Evolutionary conservation across 257 asterid genomes (phyloP).

Genomic region (Eucommia ulmoides): DNA sequence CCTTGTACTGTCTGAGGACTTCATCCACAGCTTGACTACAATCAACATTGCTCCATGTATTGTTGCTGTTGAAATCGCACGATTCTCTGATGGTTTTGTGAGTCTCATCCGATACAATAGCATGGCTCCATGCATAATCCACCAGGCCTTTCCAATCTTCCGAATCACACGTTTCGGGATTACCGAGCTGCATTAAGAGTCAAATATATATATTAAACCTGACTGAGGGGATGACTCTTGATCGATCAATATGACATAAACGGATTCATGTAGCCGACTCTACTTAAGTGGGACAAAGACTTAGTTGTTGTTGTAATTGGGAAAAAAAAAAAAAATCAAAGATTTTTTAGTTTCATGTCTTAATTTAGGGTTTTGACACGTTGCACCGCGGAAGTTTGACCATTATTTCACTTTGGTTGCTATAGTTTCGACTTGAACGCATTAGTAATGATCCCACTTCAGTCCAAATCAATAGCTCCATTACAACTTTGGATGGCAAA

Average conservation of each 20-base stretch:
- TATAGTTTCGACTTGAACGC: too few relatives aligned
- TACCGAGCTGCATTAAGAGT: constrained; percentile 44
- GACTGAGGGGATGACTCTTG: too few relatives aligned
- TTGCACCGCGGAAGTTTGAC: too few relatives aligned
- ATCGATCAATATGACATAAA: too few relatives aligned
- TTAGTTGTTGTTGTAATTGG: neutral
- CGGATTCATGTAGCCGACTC: neutral
- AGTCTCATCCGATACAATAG: constrained; percentile 83
- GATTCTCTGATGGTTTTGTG: constrained; percentile 41
- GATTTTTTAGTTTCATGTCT: neutral
- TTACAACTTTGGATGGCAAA: too few relatives aligned
- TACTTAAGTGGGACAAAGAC: neutral
- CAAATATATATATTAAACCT: too few relatives aligned
- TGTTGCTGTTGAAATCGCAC: constrained; percentile 53
- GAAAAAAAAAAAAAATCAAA: neutral
- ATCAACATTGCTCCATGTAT: constrained; percentile 41
- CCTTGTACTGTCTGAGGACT: constrained; percentile 49
- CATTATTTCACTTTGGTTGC: too few relatives aligned
- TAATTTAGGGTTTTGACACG: neutral
- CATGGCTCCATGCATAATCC: constrained; percentile 98
- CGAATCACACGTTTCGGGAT: constrained; percentile 74
- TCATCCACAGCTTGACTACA: constrained; percentile 52
- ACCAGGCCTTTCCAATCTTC: constrained; percentile 90
- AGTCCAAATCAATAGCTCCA: too few relatives aligned
- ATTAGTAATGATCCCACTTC: too few relatives aligned